These are phyloP conservation scores for Sutorius eximius DNA, from an alignment of 1,284 basidiomycete genomes.

Conservation along the genomic window DNA sequence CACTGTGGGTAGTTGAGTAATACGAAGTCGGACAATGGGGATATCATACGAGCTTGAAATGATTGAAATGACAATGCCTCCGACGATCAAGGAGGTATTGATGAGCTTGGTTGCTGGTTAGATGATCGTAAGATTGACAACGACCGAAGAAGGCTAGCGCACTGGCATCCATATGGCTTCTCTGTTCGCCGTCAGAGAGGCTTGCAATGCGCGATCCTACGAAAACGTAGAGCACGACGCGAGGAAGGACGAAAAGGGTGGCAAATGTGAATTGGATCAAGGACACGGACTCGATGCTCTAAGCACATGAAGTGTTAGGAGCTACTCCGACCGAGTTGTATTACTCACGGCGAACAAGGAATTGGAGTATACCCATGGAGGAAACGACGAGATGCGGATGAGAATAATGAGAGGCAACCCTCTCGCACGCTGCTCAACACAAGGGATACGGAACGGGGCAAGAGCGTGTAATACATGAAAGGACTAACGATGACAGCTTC, in stretches of 20 bases:
- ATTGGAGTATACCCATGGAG: constrained; percentile 82
- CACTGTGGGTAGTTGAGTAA: constrained; percentile 39
- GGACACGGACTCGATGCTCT: constrained; percentile 74
- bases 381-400: constrained; percentile 79
- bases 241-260: constrained; percentile 69
- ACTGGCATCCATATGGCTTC: constrained; percentile 75
- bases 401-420: constrained; percentile 77
- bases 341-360: constrained; percentile 69
- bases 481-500: constrained; percentile 69
- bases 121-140: constrained; percentile 12
- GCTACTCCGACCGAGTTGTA: background rate
- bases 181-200: constrained; percentile 73
- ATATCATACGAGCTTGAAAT: constrained; percentile 63
- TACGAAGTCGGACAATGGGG: background rate
- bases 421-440: constrained; percentile 52
- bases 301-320: constrained; percentile 3
- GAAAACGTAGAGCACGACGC: constrained; percentile 70
- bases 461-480: constrained; percentile 6
- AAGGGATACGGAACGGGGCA: constrained; percentile 1
- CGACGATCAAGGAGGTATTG: constrained; percentile 57
- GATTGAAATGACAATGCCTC: constrained; percentile 56
- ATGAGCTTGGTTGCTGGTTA: constrained; percentile 60
- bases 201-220: constrained; percentile 74
- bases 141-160: constrained; percentile 22
- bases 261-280: constrained; percentile 76